Conservation (phyloP, 176 grass and related monocot species). For the Aegilops tauschii region DNA sequence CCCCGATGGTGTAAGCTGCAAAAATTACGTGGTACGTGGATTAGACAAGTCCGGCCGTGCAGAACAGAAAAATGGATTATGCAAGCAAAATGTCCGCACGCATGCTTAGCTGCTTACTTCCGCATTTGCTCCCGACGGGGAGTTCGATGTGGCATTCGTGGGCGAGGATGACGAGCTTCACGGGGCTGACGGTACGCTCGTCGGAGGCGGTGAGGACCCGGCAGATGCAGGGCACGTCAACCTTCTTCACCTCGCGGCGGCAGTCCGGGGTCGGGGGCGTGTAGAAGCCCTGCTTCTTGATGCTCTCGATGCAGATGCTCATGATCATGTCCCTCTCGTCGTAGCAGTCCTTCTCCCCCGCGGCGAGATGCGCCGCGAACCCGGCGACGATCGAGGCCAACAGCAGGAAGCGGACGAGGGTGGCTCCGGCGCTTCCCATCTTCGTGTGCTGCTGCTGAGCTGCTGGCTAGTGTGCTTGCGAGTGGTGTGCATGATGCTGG, state of each 20-base stretch:
- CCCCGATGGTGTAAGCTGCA: too few species aligned
- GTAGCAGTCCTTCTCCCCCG: not conserved
- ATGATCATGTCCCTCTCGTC: not conserved
- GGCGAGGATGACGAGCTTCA: not conserved
- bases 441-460: not conserved
- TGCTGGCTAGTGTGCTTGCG: not conserved
- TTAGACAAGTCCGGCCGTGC: too few species aligned
- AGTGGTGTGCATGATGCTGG: not conserved
- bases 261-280: not conserved
- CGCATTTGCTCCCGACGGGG: not conserved
- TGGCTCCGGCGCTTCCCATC: not conserved
- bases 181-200: not conserved
- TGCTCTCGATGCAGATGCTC: not conserved
- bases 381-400: not conserved
- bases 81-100: too few species aligned
- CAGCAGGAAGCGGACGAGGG: not conserved
- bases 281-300: not conserved
- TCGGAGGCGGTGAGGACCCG: not conserved
- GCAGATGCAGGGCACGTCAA: not conserved
- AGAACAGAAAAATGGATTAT: too few species aligned
- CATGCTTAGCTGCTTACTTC: not conserved
- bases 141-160: not conserved
- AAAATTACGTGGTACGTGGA: too few species aligned
- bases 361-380: not conserved
- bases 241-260: not conserved